Percentiles rank a stretch among this genome's conserved stretches.
Evolutionary conservation across 176 grass and related monocot species (phyloP).

Genomic region (Poa pratensis): DNA sequence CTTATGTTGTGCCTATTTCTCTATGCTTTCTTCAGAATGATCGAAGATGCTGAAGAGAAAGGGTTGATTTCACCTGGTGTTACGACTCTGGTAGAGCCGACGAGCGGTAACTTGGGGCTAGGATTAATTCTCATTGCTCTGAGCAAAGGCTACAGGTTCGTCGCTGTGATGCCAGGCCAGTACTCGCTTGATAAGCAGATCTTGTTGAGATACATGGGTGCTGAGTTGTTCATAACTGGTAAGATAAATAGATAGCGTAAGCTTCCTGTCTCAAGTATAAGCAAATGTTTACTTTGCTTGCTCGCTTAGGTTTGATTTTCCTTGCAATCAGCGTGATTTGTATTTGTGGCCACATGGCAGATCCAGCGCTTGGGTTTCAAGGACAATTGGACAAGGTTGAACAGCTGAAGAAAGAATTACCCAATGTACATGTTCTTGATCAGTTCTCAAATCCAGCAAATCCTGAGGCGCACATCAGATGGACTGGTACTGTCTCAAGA

Average conservation of each 20-base stretch:
- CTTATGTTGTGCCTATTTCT: not conserved
- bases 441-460: slow-evolving; percentile 67
- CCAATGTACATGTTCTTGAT: slow-evolving; percentile 57
- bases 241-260: slow-evolving; percentile 1
- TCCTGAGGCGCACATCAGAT: slow-evolving; percentile 60
- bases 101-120: slow-evolving; percentile 71
- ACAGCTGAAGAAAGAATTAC: slow-evolving; percentile 58
- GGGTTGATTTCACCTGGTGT: slow-evolving; percentile 66
- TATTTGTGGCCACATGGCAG: slow-evolving; percentile 27
- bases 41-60: slow-evolving; percentile 77
- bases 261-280: not conserved
- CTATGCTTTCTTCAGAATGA: slow-evolving; percentile 52
- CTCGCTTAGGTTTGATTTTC: not conserved
- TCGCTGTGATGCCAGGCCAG: slow-evolving; percentile 62
- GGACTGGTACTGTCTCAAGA: slow-evolving; percentile 55
- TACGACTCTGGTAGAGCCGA: slow-evolving; percentile 65
- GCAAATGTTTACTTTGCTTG: not conserved
- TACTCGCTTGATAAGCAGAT: slow-evolving; percentile 75
- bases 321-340: not conserved
- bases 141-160: slow-evolving; percentile 69
- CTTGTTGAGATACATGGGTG: slow-evolving; percentile 72
- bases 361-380: slow-evolving; percentile 61
- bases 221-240: slow-evolving; percentile 66
- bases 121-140: slow-evolving; percentile 52
- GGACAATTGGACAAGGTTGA: slow-evolving; percentile 48